Conservation (phyloP, 2,329 filamentous ascomycete species). For the Aureobasidium sp. region DNA sequence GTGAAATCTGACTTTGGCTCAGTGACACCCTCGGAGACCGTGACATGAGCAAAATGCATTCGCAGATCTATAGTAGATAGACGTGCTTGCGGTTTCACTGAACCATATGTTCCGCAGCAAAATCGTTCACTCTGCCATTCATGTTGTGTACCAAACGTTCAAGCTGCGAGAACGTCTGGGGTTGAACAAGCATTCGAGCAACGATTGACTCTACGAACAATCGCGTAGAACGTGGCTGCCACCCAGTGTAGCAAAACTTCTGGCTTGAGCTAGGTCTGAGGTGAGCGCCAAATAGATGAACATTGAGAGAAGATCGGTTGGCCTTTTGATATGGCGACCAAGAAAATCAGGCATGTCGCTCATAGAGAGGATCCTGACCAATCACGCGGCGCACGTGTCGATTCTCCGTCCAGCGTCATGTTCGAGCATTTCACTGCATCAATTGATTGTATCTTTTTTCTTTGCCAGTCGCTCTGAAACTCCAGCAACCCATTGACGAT, state of each 20-base stretch:
- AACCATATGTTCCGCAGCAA: too few species aligned
- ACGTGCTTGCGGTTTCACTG: too few species aligned
- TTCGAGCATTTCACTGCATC: slow-evolving; percentile 6
- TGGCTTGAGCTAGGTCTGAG: not conserved
- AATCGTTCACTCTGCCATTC: too few species aligned
- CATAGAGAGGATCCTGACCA: not conserved
- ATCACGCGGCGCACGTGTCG: slow-evolving; percentile 8
- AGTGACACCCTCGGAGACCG: too few species aligned
- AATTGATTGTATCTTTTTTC: slow-evolving; percentile 16
- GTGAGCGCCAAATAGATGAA: not conserved
- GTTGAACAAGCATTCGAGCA: not conserved
- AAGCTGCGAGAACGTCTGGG: not conserved
- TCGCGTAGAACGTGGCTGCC: not conserved
- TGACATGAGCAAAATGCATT: too few species aligned
- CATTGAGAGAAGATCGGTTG: not conserved
- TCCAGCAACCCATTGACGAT: slow-evolving; percentile 1
- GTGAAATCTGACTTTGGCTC: too few species aligned
- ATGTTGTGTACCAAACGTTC: not conserved
- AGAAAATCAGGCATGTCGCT: not conserved
- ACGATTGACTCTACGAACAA: not conserved
- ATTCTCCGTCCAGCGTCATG: not conserved
- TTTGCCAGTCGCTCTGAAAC: slow-evolving; percentile 10
- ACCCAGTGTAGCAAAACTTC: not conserved
- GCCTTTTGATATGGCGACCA: not conserved
- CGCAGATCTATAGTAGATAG: too few species aligned